Conservation (phyloP, 306 rosid species). For the Castanospermum australe region DNA sequence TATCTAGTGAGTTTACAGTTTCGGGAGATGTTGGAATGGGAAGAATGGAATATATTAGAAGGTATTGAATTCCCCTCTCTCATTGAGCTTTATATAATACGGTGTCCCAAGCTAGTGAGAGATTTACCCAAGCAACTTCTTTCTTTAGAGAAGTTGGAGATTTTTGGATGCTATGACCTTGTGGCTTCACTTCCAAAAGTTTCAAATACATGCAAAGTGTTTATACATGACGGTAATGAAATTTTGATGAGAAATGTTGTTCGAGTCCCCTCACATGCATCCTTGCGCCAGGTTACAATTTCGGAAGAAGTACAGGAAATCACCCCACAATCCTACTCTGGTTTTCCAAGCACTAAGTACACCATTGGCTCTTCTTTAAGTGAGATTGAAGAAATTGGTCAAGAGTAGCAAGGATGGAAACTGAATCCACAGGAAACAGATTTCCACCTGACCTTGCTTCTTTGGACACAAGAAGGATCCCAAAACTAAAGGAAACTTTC, state of each 20-base stretch:
- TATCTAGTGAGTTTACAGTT: constrained; percentile 19
- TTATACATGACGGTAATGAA: constrained; percentile 22
- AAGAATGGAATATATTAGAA: constrained; percentile 23
- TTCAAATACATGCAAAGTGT: constrained; percentile 9
- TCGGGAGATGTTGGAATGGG: constrained; percentile 19
- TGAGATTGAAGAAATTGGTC: constrained; percentile 27
- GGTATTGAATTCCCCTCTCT: constrained; percentile 24
- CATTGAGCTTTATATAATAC: constrained; percentile 8
- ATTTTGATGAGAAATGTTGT: constrained; percentile 4
- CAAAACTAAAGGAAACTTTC: not conserved
- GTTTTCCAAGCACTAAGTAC: constrained; percentile 20
- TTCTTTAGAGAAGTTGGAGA: constrained; percentile 28
- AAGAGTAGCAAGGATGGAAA: constrained; percentile 16
- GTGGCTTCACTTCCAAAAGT: constrained; percentile 21
- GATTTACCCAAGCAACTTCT: constrained; percentile 24
- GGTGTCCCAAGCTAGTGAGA: constrained; percentile 23
- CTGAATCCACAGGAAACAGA: not conserved
- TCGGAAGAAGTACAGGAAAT: constrained; percentile 20
- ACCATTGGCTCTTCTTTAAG: not conserved
- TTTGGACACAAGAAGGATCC: not conserved
- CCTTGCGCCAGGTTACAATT: constrained; percentile 19
- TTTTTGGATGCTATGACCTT: constrained; percentile 21
- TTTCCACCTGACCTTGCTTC: constrained; percentile 16
- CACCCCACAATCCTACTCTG: constrained; percentile 24
- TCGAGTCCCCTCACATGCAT: constrained; percentile 16